These are phyloP conservation scores for Trichoderma pleuroti DNA, from an alignment of 2,329 filamentous ascomycete genomes.

Conservation along the genomic window DNA sequence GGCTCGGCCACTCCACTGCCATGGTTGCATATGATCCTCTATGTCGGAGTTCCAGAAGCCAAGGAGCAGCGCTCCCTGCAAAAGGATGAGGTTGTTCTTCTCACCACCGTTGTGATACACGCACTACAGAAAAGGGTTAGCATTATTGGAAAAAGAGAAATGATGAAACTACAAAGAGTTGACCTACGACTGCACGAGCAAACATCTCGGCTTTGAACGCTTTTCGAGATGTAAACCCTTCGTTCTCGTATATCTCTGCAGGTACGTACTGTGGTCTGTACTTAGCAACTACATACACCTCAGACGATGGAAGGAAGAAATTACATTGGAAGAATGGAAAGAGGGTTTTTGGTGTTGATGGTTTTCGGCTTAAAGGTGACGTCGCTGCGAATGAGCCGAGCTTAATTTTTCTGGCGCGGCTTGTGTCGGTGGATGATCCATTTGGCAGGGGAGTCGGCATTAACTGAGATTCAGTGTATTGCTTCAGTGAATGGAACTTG, in stretches of 20 bases:
- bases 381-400: slow-evolving; percentile 11
- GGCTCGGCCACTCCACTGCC: slow-evolving; percentile 8
- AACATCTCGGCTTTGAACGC: slow-evolving; percentile 6
- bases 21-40: slow-evolving; percentile 11
- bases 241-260: slow-evolving; percentile 3
- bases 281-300: background rate
- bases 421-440: slow-evolving; percentile 10
- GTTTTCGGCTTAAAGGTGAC: slow-evolving; percentile 15
- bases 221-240: slow-evolving; percentile 12
- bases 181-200: slow-evolving; percentile 1
- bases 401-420: slow-evolving; percentile 7
- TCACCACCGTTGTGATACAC: slow-evolving; percentile 8
- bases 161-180: accelerated
- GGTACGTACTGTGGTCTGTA: background rate
- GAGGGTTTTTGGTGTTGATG: background rate
- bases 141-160: background rate
- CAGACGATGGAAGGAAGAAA: no score
- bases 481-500: background rate
- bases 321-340: background rate
- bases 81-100: slow-evolving; percentile 5
- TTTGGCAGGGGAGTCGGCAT: background rate
- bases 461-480: background rate
- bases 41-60: slow-evolving; percentile 11
- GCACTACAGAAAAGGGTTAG: background rate
- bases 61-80: background rate